A percentile compares a stretch with the other conserved stretches of the same genome.
Evolutionary conservation across 345 rosid genomes (phyloP).

Genomic region (Sonneratia alba): DNA sequence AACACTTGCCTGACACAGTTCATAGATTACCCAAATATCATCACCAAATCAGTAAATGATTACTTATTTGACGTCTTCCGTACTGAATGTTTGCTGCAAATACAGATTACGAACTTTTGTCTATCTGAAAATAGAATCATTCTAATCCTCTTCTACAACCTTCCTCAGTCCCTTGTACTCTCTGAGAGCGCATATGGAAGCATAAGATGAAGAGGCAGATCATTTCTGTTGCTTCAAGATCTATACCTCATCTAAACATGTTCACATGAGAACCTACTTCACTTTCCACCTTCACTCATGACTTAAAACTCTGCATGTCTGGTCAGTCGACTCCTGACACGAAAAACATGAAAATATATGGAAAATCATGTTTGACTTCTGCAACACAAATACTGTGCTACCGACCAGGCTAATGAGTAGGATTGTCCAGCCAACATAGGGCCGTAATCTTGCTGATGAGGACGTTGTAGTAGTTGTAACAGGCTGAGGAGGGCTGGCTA

Average conservation of each 20-base stretch:
- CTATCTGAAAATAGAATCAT: neutral
- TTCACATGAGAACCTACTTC: neutral
- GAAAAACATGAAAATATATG: neutral
- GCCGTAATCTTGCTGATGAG: conserved; percentile 18
- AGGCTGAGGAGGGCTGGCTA: conserved; percentile 19
- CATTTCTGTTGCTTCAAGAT: neutral
- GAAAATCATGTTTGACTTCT: conserved; percentile 7
- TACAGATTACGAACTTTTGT: neutral
- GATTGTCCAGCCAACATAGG: conserved; percentile 11
- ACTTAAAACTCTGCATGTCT: neutral
- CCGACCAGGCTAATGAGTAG: conserved; percentile 18
- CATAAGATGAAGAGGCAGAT: neutral
- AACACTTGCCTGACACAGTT: neutral
- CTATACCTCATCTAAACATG: neutral
- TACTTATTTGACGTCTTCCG: no score
- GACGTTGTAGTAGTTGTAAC: conserved; percentile 25
- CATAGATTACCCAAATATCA: no score
- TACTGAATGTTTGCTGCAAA: no score
- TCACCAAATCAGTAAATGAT: neutral
- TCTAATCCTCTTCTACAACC: neutral
- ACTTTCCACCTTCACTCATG: neutral
- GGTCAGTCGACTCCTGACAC: neutral
- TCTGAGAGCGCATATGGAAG: neutral
- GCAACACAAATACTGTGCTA: neutral
- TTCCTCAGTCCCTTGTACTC: neutral